These are phyloP conservation scores for Wickerhamomyces strasburgensis DNA, from an alignment of 805 yeast species.

Conservation along the genomic window DNA sequence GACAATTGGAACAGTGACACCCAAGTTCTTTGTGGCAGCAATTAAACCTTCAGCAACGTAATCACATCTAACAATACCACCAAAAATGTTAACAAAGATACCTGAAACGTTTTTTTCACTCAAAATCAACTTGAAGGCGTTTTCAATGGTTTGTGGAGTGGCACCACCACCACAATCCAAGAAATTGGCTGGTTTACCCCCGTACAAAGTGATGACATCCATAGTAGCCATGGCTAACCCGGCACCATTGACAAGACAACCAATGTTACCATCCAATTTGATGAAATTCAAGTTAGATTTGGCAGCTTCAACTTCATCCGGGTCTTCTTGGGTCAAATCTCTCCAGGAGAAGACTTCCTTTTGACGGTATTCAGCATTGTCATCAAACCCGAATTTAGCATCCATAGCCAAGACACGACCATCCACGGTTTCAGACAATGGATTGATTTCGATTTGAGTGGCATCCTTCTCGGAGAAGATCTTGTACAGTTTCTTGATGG, in stretches of 20 bases:
- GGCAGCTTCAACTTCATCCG: slow-evolving; percentile 92
- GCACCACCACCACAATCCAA: slow-evolving; percentile 99
- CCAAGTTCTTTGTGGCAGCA: slow-evolving; percentile 88
- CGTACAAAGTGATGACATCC: slow-evolving; percentile 97
- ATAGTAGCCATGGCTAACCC: slow-evolving; percentile 99
- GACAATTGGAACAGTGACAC: slow-evolving; percentile 88
- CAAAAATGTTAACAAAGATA: slow-evolving; percentile 96
- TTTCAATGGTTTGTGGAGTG: slow-evolving; percentile 95
- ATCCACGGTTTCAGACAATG: slow-evolving; percentile 88
- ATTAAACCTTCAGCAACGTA: slow-evolving; percentile 97
- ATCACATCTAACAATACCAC: slow-evolving; percentile 99
- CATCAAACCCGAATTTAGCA: slow-evolving; percentile 98
- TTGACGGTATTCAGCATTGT: slow-evolving; percentile 93
- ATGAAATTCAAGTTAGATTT: slow-evolving; percentile 90
- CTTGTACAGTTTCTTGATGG: slow-evolving; percentile 81
- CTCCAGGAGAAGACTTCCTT: slow-evolving; percentile 94
- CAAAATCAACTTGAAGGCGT: slow-evolving; percentile 90
- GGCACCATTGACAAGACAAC: slow-evolving; percentile 98
- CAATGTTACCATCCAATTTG: slow-evolving; percentile 97
- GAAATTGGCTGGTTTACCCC: slow-evolving; percentile 99
- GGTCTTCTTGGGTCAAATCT: slow-evolving; percentile 96
- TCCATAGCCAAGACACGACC: slow-evolving; percentile 95
- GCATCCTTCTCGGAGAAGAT: slow-evolving; percentile 91
- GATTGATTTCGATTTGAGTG: slow-evolving; percentile 98
- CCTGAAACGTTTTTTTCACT: slow-evolving; percentile 87